Evolutionary conservation across 2,329 filamentous ascomycete species (phyloP), one percentile per base, ranked within the genome.

Genomic region (Magnaporthales sp.): DNA sequence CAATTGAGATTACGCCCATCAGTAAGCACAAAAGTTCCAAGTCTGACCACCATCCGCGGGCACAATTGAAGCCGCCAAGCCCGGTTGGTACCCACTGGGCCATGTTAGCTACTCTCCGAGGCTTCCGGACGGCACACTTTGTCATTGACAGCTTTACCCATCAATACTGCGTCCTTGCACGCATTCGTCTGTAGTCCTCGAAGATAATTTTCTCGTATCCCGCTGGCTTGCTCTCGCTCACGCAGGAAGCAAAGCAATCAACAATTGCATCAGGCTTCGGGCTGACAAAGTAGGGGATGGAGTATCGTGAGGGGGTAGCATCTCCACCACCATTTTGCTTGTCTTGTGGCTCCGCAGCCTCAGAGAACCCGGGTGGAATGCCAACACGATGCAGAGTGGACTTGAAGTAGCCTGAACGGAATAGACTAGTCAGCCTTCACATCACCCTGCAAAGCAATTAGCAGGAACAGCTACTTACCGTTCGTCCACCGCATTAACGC

Each of bases 231-330:
- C 72, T 71, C 27, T 75, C 74, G n/a, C 75, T 75, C 6, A 74
- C 75, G 69, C 80, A 84, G 11, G 78, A 79, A 0, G 79, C 75
- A 51, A 86, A 76, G 68, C 81, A 84, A 70, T 85, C 80, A 66
- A 87, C 82, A 15, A 83, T 69, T 1, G 80, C 75, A 56, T 79
- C 75, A 0, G 79, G 76, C 68, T 85, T 80, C 0, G 84, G 82
- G 6, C 77, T 75, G 46, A 86, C 77, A 68, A 87, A 87, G 70
- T 86, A 87, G 0, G 84, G 84, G 66, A 87, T 87, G 3, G 85
- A 87, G 68, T 83, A 86, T 11, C 84, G 76, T 13, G 81, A 76
- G 24, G 64, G 24, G 74, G 74, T 4, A 80, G 82, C 74, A 82
- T 78, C 2, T 74, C 78, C 72, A 1, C 72, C 69, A 1, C 76